These are phyloP conservation scores for Boletus bicolor DNA, from an alignment of 768 basidiomycete species.

Conservation along the genomic window DNA sequence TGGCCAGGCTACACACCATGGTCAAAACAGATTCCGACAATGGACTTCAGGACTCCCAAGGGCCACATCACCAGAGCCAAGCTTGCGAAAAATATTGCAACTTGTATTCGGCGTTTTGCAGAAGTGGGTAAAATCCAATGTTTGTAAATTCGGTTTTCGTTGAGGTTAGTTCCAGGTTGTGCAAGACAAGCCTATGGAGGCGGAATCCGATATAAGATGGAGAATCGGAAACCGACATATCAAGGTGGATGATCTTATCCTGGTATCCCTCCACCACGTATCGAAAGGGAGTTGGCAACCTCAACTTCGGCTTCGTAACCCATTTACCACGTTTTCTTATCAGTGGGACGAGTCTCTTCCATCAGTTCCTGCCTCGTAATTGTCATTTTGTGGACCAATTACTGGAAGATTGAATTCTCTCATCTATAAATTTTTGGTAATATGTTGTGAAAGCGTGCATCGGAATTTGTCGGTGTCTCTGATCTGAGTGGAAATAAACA, in stretches of 20 bases:
- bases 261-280: conserved; percentile 80
- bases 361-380: neutral
- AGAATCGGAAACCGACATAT: conserved; percentile 56
- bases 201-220: conserved; percentile 60
- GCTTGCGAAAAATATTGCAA: conserved; percentile 76
- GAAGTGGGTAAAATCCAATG: conserved; percentile 35
- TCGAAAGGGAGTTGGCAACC: conserved; percentile 84
- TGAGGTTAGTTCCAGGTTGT: conserved; percentile 41
- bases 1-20: conserved; percentile 80
- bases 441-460: too few relatives aligned
- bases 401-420: neutral
- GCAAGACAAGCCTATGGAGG: conserved; percentile 52
- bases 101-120: conserved; percentile 69
- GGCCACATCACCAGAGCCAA: conserved; percentile 74
- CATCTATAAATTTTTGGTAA: neutral
- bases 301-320: conserved; percentile 52
- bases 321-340: neutral
- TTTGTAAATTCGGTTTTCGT: neutral
- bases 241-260: conserved; percentile 61
- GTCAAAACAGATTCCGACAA: conserved; percentile 80
- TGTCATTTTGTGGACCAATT: neutral
- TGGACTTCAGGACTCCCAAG: conserved; percentile 76
- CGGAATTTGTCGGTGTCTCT: neutral
- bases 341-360: conserved; percentile 2
- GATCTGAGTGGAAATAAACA: neutral